These are phyloP conservation scores for Macrophomina phaseolina DNA, from an alignment of 2,329 filamentous ascomycete genomes.

Conservation along the genomic window DNA sequence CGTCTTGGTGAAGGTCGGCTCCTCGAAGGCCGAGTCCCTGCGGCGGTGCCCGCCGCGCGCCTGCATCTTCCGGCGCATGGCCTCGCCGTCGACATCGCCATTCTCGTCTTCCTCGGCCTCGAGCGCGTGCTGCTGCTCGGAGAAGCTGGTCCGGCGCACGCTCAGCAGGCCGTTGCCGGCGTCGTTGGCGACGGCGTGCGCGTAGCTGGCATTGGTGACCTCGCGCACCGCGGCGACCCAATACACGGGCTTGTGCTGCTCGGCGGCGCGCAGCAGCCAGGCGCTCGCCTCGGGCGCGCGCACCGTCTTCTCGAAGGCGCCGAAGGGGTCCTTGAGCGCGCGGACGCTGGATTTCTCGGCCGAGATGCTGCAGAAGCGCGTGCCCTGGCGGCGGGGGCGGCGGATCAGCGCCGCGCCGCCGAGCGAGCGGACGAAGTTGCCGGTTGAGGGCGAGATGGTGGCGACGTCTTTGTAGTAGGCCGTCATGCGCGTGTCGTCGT, in stretches of 20 bases:
- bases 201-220: conserved; percentile 21
- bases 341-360: conserved; percentile 15
- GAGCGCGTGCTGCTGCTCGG: neutral
- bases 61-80: conserved; percentile 13
- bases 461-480: conserved; percentile 28
- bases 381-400: conserved; percentile 12
- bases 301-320: conserved; percentile 14
- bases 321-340: conserved; percentile 20
- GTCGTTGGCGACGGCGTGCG: conserved; percentile 8
- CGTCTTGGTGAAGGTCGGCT: conserved; percentile 26
- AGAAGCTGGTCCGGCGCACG: conserved; percentile 12
- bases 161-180: conserved; percentile 22
- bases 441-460: conserved; percentile 17
- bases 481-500: conserved; percentile 26
- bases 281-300: neutral
- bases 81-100: conserved; percentile 10
- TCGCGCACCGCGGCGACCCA: conserved; percentile 23
- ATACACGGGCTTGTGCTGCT: conserved; percentile 7
- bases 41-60: neutral
- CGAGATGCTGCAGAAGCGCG: conserved; percentile 24
- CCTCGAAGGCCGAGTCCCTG: conserved; percentile 23
- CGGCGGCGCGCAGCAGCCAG: conserved; percentile 21
- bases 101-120: conserved; percentile 16
- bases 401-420: conserved; percentile 24
- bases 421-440: conserved; percentile 25